Conservation (phyloP, 129 eudicot genomes). For the Centrapalus pauciflorus region DNA sequence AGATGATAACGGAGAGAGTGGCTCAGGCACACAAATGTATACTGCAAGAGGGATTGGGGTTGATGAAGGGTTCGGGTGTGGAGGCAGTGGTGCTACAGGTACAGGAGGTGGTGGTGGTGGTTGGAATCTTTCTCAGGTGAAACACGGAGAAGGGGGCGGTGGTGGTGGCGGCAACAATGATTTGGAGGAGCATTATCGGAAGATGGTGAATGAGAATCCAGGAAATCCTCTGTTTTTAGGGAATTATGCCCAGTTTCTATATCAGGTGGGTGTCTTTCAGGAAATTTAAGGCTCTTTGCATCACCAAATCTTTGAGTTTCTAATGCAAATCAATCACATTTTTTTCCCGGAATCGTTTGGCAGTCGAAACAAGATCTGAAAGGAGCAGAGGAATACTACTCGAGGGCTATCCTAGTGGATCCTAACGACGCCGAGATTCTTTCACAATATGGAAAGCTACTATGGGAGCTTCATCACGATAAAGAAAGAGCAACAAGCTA, state of each 20-base stretch:
- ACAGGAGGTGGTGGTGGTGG: constrained; percentile 33
- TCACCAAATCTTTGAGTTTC: background rate
- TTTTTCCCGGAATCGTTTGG: background rate
- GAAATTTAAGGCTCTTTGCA: background rate
- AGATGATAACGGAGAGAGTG: constrained; percentile 13
- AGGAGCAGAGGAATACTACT: constrained; percentile 73
- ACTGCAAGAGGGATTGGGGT: constrained; percentile 74
- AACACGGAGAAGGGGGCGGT: constrained; percentile 29
- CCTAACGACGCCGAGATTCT: constrained; percentile 66
- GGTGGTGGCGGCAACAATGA: constrained; percentile 28
- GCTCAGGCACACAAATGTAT: constrained; percentile 48
- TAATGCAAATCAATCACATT: background rate
- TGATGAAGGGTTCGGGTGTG: constrained; percentile 22
- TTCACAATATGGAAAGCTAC: constrained; percentile 56
- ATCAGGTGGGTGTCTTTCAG: constrained; percentile 51
- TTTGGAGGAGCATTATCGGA: constrained; percentile 68
- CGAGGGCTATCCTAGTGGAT: constrained; percentile 73
- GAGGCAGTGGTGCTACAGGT: constrained; percentile 31
- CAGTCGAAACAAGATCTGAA: constrained; percentile 51
- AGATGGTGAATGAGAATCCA: constrained; percentile 67
- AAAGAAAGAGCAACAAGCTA: constrained; percentile 55
- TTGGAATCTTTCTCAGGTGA: constrained; percentile 23
- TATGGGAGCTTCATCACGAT: constrained; percentile 68
- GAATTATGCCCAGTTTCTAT: constrained; percentile 75
- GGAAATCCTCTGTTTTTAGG: constrained; percentile 57